Conservation (phyloP, 2,329 filamentous ascomycete species). For the Trichoderma semiorbis region DNA sequence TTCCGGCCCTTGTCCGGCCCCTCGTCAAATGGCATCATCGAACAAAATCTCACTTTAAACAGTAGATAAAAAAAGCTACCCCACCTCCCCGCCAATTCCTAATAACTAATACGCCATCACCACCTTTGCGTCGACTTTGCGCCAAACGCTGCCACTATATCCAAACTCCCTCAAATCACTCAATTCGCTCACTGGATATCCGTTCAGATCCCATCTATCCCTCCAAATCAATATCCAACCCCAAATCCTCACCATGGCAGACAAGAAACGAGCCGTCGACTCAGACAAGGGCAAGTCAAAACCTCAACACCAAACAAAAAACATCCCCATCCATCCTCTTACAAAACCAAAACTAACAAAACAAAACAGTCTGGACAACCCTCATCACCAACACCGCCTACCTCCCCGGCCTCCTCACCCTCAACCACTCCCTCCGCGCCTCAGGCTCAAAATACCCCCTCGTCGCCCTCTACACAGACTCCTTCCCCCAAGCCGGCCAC, state of each 20-base stretch:
- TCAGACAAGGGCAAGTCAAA: constrained; percentile 36
- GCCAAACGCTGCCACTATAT: neutral
- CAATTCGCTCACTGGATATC: neutral
- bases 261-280: constrained; percentile 33
- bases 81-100: neutral
- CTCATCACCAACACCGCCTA: constrained; percentile 83
- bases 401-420: constrained; percentile 76
- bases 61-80: neutral
- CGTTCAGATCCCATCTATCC: neutral
- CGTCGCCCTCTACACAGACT: constrained; percentile 77
- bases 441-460: constrained; percentile 69
- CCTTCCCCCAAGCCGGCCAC: constrained; percentile 66
- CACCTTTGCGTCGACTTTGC: neutral
- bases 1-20: neutral
- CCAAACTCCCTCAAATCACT: neutral
- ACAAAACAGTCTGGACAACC: constrained; percentile 70
- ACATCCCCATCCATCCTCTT: neutral
- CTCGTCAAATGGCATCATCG: neutral
- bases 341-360: neutral
- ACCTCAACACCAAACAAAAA: neutral
- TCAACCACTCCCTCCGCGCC: constrained; percentile 71
- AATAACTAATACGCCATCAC: neutral
- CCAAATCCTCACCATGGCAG: constrained; percentile 23
- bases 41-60: neutral
- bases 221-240: neutral